Conservation (phyloP, 176 grass and related monocot genomes). For the Pharus latifolius region DNA sequence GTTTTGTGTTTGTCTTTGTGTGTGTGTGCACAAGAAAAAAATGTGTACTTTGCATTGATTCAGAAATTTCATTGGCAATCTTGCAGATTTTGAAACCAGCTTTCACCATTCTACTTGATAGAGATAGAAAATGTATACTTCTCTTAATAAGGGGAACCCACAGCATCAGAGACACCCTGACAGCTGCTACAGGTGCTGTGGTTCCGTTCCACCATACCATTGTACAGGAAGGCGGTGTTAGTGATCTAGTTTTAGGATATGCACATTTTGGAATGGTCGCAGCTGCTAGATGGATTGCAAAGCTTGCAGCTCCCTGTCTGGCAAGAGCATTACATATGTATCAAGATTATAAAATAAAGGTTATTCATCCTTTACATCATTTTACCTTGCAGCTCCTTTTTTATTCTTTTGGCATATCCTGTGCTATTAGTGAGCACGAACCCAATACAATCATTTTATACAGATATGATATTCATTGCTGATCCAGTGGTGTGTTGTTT, state of each 20-base stretch:
- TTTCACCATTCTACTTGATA: constrained; percentile 89
- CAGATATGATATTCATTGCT: neutral
- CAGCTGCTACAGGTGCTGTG: constrained; percentile 88
- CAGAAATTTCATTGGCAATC: neutral
- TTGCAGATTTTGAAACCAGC: constrained; percentile 96
- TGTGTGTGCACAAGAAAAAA: neutral
- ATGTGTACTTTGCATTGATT: constrained; percentile 2
- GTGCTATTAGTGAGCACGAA: neutral
- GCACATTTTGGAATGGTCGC: constrained; percentile 99
- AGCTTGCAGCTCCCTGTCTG: constrained; percentile 81
- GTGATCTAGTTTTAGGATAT: constrained; percentile 92
- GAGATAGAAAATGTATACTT: constrained; percentile 66
- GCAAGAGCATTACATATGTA: constrained; percentile 47
- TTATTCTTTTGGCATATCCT: neutral
- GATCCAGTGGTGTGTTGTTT: neutral
- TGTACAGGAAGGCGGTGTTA: constrained; percentile 80
- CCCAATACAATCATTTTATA: neutral
- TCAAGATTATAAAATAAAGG: constrained; percentile 80
- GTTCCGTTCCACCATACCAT: constrained; percentile 97
- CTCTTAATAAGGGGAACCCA: constrained; percentile 95
- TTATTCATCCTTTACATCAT: neutral
- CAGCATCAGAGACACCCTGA: constrained; percentile 93
- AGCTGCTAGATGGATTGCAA: constrained; percentile 94
- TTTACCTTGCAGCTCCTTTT: neutral
- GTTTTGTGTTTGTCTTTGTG: neutral